Percentiles rank a stretch among this genome's conserved stretches.
phyloP scores from a whole-genome alignment of 345 rosid genomes.

The Kandelia obovata region DNA sequence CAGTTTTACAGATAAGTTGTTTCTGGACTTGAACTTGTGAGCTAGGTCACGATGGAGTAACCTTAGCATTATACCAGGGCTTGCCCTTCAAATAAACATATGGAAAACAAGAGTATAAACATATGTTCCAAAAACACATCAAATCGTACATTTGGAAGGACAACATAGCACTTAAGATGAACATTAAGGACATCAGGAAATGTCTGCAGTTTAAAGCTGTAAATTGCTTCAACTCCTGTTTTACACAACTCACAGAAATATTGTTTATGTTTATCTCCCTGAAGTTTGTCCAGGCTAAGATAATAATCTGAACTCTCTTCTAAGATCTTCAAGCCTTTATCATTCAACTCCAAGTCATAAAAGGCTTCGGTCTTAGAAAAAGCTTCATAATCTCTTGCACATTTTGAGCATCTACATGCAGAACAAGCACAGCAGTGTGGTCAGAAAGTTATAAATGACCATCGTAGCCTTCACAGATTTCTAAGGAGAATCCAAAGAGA shows the following conservation, averaged over 20 bases:
- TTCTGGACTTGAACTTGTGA: too few species aligned
- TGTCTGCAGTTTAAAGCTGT: slow-evolving; percentile 84
- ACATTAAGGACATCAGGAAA: slow-evolving; percentile 84
- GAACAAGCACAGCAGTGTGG: slow-evolving; percentile 1
- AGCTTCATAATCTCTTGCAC: slow-evolving; percentile 83
- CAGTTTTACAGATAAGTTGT: too few species aligned
- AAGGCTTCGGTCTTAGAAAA: slow-evolving; percentile 87
- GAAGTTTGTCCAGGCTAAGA: slow-evolving; percentile 74
- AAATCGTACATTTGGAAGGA: slow-evolving; percentile 75
- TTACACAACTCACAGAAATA: slow-evolving; percentile 82
- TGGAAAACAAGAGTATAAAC: not conserved
- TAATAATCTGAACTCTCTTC: slow-evolving; percentile 86
- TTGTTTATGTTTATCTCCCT: slow-evolving; percentile 92
- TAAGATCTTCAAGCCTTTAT: slow-evolving; percentile 77
- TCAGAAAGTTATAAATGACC: not conserved
- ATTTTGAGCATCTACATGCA: slow-evolving; percentile 71
- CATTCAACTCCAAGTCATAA: slow-evolving; percentile 89
- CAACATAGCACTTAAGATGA: slow-evolving; percentile 91
- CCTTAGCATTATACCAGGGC: too few species aligned
- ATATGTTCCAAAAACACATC: slow-evolving; percentile 1
- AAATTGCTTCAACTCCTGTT: slow-evolving; percentile 84
- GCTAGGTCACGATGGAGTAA: too few species aligned
- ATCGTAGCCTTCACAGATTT: too few species aligned
- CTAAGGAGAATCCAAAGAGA: too few species aligned
- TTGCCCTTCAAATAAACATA: too few species aligned